phyloP scores from a whole-genome alignment of 495 filamentous ascomycete genomes.

The Penicillium atrosanguineum region DNA sequence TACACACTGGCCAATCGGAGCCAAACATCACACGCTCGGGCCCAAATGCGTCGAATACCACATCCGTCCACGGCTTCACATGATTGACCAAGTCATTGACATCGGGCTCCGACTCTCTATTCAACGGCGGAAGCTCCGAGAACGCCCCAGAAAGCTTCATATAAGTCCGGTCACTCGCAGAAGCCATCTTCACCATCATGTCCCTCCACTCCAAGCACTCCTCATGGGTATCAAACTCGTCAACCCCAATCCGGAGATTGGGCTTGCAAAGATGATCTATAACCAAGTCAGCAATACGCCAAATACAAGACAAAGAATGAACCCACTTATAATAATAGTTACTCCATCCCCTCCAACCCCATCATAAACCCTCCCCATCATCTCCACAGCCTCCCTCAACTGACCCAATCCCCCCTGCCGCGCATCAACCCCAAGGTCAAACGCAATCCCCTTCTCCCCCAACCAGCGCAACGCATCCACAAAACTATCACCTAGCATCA shows the following conservation, averaged over 20 bases:
- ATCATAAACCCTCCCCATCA: constrained; percentile 64
- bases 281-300: not conserved
- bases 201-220: constrained; percentile 55
- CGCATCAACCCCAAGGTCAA: constrained; percentile 82
- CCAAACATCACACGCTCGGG: constrained; percentile 78
- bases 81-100: constrained; percentile 39
- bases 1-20: constrained; percentile 88
- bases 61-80: constrained; percentile 63
- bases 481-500: constrained; percentile 59
- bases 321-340: constrained; percentile 65
- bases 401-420: constrained; percentile 65
- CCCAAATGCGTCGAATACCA: constrained; percentile 66
- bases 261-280: constrained; percentile 89
- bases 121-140: constrained; percentile 60
- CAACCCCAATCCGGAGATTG: constrained; percentile 53
- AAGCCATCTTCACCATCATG: constrained; percentile 47
- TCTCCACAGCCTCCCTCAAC: constrained; percentile 66
- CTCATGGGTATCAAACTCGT: constrained; percentile 44
- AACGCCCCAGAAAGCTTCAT: constrained; percentile 90
- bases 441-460: constrained; percentile 58
- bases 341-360: constrained; percentile 58
- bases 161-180: constrained; percentile 56
- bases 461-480: constrained; percentile 68
- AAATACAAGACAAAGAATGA: not conserved
- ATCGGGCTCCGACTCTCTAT: constrained; percentile 32